phyloP scores from a whole-genome alignment of 345 rosid species.

The Lenwebbia sp. region DNA sequence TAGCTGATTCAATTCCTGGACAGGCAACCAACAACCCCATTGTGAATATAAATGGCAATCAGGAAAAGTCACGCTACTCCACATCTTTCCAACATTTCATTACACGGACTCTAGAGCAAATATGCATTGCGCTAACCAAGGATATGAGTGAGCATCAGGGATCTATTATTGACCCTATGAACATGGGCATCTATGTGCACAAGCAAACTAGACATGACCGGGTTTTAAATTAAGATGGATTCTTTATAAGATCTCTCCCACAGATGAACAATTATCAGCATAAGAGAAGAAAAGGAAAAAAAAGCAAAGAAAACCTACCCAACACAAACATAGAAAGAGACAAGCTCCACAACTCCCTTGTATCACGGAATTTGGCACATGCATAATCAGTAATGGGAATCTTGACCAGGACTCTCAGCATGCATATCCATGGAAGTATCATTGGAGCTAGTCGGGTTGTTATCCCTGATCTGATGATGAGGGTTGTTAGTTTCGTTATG shows the following conservation, averaged over 20 bases:
- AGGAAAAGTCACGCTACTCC: background rate
- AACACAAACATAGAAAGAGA: background rate
- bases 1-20: background rate
- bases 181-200: background rate
- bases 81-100: background rate
- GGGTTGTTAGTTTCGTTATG: background rate
- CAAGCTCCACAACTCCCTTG: background rate
- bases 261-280: background rate
- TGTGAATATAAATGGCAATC: background rate
- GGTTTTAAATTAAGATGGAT: background rate
- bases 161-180: background rate
- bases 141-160: background rate
- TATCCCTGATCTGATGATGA: slow-evolving; percentile 10
- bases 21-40: background rate
- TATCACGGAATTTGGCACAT: background rate
- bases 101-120: background rate
- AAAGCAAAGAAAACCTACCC: background rate
- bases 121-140: background rate
- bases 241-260: background rate
- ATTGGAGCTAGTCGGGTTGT: slow-evolving; percentile 18
- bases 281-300: background rate
- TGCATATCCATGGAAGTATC: slow-evolving; percentile 46
- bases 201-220: background rate
- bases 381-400: slow-evolving; percentile 6
- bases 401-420: slow-evolving; percentile 35